Conservation (phyloP, 2,329 filamentous ascomycete genomes). For the Botrytis hyacinthi region DNA sequence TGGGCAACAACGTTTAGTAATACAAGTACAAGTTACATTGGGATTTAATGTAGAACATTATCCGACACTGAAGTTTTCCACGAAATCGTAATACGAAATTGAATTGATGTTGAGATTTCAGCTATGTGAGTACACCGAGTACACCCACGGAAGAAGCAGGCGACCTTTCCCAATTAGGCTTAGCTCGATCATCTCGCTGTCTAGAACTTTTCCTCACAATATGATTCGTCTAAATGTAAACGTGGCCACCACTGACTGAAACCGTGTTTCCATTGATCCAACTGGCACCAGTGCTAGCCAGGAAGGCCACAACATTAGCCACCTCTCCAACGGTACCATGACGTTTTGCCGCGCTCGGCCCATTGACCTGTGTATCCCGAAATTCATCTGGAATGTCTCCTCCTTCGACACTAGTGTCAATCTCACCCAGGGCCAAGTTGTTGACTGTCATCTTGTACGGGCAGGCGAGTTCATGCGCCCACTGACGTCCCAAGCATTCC, state of each 20-base stretch:
- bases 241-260: conserved; percentile 16
- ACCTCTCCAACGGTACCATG: conserved; percentile 19
- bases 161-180: neutral
- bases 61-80: too few relatives aligned
- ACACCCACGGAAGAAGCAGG: neutral
- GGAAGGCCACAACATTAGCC: conserved; percentile 13
- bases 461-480: conserved; percentile 44
- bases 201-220: neutral
- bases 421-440: neutral
- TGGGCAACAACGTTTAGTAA: neutral
- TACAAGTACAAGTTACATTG: too few relatives aligned
- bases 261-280: conserved; percentile 20
- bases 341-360: conserved; percentile 8
- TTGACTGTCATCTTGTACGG: conserved; percentile 20
- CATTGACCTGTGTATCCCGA: neutral
- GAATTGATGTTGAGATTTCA: neutral
- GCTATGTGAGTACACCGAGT: neutral
- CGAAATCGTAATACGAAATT: fast-evolving
- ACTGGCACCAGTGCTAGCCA: conserved; percentile 15
- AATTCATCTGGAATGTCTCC: neutral
- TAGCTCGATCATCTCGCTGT: neutral
- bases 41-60: neutral
- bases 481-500: conserved; percentile 57
- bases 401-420: neutral
- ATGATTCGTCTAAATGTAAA: neutral